These are phyloP conservation scores for Malbranchea zuffiana DNA, from an alignment of 2,329 filamentous ascomycete genomes.

Conservation along the genomic window DNA sequence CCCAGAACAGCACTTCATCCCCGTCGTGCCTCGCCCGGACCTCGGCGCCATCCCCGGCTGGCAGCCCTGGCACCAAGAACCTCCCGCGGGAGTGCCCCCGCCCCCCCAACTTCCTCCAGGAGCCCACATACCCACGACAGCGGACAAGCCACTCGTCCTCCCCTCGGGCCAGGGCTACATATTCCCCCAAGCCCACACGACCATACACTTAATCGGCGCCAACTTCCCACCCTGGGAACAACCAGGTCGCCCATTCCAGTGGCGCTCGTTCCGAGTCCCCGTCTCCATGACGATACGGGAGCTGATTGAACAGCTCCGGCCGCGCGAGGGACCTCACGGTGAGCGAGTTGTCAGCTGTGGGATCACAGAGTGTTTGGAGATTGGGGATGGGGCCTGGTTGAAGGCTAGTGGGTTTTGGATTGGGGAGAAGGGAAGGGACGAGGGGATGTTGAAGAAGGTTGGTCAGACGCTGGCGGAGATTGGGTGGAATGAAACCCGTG, in stretches of 20 bases:
- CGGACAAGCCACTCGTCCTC: constrained; percentile 38
- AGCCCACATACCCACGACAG: constrained; percentile 46
- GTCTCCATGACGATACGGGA: constrained; percentile 44
- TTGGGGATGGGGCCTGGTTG: constrained; percentile 50
- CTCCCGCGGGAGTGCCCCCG: constrained; percentile 12
- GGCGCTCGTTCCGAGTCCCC: constrained; percentile 45
- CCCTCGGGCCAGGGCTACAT: constrained; percentile 54
- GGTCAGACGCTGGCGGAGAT: constrained; percentile 44
- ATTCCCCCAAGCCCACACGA: constrained; percentile 48
- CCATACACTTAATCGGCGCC: constrained; percentile 48
- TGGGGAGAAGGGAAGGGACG: constrained; percentile 13
- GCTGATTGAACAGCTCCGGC: constrained; percentile 50
- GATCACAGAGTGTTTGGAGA: constrained; percentile 46
- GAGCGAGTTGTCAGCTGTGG: constrained; percentile 32
- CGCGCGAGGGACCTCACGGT: constrained; percentile 34
- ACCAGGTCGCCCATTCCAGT: constrained; percentile 29
- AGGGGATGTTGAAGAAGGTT: constrained; percentile 32
- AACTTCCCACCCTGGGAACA: constrained; percentile 25
- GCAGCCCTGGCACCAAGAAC: constrained; percentile 11
- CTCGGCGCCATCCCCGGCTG: constrained; percentile 7
- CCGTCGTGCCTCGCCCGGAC: constrained; percentile 9
- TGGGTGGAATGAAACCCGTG: constrained; percentile 45
- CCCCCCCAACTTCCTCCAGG: constrained; percentile 40
- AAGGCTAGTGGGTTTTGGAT: constrained; percentile 46
- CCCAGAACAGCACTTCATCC: constrained; percentile 7